Evolutionary conservation across 257 asterid genomes (phyloP), one percentile per base, ranked within the genome.

Genomic region (Nicotiana paniculata): DNA sequence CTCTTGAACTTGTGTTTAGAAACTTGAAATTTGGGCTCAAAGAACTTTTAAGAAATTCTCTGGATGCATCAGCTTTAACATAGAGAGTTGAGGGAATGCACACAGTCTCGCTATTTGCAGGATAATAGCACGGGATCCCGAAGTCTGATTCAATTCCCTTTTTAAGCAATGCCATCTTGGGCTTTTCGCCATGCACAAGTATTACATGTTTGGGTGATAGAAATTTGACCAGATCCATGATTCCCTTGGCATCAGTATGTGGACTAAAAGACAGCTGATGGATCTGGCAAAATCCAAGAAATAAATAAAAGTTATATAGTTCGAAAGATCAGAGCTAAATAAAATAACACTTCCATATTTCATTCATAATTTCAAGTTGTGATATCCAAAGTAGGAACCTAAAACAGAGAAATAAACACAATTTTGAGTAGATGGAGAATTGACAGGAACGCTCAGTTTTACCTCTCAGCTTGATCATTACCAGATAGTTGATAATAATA

Each of bases 231-330:
- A 96, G 93, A 88, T 96, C 99, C 93, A 93, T 87, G 77, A 96
- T 96, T 88, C 99, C 99, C 89, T 93, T 94, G 85, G 94, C 94
- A 81, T 96, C 98, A 18, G 98, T 94, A 82, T 96, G 99, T 53
- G 96, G 94, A 86, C 99, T 96, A 83, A 96, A 96, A 37, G 89
- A 84, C 65, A 89, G 77, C 82, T 85, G 90, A 86, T 84, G 89
- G 80, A 84, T 85, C 90, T 89, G 92, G 76, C 84, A 35, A 51
- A 72, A 48, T 61, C 5, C 63, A 78, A 78, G 55, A 43, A 32
- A 35, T 16, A 57, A 65, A 64, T 46, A 33, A 3, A 37, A 6
- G 51, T 46, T 3, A 63, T 30, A 1, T 28, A 6, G 33, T 16
- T 67, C 21, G 28, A 43, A 63, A 28, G 62, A 74, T 74, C 79